Conservation (phyloP, 2,329 filamentous ascomycete genomes). For the Fonsecaea nubica region DNA sequence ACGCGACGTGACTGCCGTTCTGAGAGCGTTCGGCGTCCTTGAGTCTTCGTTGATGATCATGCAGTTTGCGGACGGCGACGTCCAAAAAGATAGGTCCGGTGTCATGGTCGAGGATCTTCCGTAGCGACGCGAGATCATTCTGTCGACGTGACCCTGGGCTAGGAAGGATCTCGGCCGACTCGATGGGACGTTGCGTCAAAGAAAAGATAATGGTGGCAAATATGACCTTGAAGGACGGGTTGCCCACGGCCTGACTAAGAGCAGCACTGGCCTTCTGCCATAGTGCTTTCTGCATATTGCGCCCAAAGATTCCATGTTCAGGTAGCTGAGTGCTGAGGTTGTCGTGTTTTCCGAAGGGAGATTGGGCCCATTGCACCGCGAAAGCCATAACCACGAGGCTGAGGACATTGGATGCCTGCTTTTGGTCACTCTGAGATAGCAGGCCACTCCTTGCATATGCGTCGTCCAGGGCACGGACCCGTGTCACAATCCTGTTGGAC, state of each 20-base stretch:
- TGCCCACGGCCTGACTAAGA: constrained; percentile 47
- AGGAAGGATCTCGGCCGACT: constrained; percentile 25
- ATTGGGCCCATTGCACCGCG: constrained; percentile 31
- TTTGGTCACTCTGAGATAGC: constrained; percentile 22
- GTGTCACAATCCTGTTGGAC: constrained; percentile 28
- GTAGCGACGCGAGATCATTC: constrained; percentile 19
- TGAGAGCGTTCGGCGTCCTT: constrained; percentile 13
- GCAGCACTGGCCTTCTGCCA: constrained; percentile 53
- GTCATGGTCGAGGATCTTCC: constrained; percentile 22
- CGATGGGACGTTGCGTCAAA: constrained; percentile 51
- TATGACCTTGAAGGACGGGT: constrained; percentile 52
- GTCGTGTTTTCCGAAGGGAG: constrained; percentile 23
- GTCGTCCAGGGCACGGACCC: constrained; percentile 29
- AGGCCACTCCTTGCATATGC: constrained; percentile 18
- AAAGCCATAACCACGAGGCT: constrained; percentile 32
- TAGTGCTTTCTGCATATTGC: constrained; percentile 47
- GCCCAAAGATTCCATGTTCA: constrained; percentile 39
- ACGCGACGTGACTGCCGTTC: neutral
- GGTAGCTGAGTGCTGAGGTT: constrained; percentile 31
- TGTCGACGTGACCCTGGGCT: neutral
- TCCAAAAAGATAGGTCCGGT: constrained; percentile 21
- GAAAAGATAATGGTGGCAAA: constrained; percentile 56
- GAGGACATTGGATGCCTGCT: constrained; percentile 28
- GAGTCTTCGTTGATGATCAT: constrained; percentile 23
- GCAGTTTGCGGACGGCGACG: constrained; percentile 26